Evolutionary conservation across 1,139 yeast genomes (phyloP).

Genomic region (Geotrichum citri-aurantii): DNA sequence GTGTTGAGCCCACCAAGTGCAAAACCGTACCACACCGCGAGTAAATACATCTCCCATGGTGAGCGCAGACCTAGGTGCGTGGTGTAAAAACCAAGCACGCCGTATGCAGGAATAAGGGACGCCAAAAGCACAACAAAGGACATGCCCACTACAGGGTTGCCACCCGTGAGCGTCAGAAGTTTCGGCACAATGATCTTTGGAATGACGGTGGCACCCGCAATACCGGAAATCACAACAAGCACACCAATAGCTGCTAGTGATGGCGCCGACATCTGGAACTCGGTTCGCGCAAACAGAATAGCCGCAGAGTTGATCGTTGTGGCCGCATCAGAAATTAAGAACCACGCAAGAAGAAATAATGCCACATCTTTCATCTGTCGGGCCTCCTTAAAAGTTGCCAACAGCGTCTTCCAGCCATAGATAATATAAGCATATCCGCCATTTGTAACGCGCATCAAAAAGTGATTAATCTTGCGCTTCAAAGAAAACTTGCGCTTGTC

Average conservation of each 20-base stretch:
- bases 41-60: slow-evolving; percentile 56
- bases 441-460: slow-evolving; percentile 17
- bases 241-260: slow-evolving; percentile 56
- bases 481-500: slow-evolving; percentile 15
- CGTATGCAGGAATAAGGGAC: slow-evolving; percentile 59
- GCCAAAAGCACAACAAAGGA: slow-evolving; percentile 53
- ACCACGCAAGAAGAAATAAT: slow-evolving; percentile 60
- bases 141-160: slow-evolving; percentile 44
- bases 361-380: slow-evolving; percentile 53
- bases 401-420: slow-evolving; percentile 57
- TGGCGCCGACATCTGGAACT: slow-evolving; percentile 58
- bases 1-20: slow-evolving; percentile 65
- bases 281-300: slow-evolving; percentile 60
- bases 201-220: slow-evolving; percentile 51
- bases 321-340: slow-evolving; percentile 59
- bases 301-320: slow-evolving; percentile 74
- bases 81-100: slow-evolving; percentile 52
- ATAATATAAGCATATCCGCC: slow-evolving; percentile 29
- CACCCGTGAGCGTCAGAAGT: slow-evolving; percentile 29
- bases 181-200: slow-evolving; percentile 44
- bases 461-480: slow-evolving; percentile 17
- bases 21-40: slow-evolving; percentile 67
- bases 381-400: slow-evolving; percentile 50
- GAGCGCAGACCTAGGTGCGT: slow-evolving; percentile 49
- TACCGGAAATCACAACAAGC: slow-evolving; percentile 56